phyloP scores from a whole-genome alignment of 768 basidiomycete species.

The Lactarius akahatsu region DNA sequence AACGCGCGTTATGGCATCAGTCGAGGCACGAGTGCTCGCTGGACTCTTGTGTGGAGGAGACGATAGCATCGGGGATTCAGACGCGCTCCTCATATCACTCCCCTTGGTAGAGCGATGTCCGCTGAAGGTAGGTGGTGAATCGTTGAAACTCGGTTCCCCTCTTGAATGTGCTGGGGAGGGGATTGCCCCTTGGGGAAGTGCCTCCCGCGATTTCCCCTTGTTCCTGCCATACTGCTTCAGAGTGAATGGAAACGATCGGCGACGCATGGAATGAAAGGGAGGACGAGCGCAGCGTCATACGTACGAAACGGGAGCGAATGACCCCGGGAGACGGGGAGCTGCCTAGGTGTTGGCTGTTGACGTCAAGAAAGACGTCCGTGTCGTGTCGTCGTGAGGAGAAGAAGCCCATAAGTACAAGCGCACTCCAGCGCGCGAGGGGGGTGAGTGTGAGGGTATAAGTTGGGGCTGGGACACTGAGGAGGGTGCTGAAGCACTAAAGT shows the following conservation, averaged over 20 bases:
- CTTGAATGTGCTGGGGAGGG: slow-evolving; percentile 12
- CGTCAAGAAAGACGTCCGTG: slow-evolving; percentile 22
- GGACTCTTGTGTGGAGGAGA: slow-evolving; percentile 11
- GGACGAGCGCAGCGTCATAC: slow-evolving; percentile 25
- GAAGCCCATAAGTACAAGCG: slow-evolving; percentile 38
- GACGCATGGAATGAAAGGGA: slow-evolving; percentile 16
- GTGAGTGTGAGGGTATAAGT: slow-evolving; percentile 57
- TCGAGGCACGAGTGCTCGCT: slow-evolving; percentile 23
- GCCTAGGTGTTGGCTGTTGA: slow-evolving; percentile 12
- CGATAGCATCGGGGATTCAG: slow-evolving; percentile 26
- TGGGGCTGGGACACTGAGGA: slow-evolving; percentile 34
- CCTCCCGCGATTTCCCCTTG: slow-evolving; percentile 36
- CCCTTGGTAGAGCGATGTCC: slow-evolving; percentile 7
- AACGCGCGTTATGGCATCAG: slow-evolving; percentile 28
- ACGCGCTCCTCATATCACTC: slow-evolving; percentile 19
- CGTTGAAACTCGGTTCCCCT: slow-evolving; percentile 25
- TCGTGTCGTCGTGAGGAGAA: slow-evolving; percentile 42
- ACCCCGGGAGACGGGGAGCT: slow-evolving; percentile 30
- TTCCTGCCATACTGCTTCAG: slow-evolving; percentile 36
- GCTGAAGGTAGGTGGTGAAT: slow-evolving; percentile 18
- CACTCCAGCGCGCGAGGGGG: slow-evolving; percentile 44
- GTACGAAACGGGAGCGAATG: slow-evolving; percentile 43
- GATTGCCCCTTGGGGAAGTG: slow-evolving; percentile 25
- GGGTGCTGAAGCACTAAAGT: not conserved
- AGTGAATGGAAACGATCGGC: slow-evolving; percentile 14